Conservation (phyloP, 2,329 filamentous ascomycete species). For the Erysiphe pulchra region DNA sequence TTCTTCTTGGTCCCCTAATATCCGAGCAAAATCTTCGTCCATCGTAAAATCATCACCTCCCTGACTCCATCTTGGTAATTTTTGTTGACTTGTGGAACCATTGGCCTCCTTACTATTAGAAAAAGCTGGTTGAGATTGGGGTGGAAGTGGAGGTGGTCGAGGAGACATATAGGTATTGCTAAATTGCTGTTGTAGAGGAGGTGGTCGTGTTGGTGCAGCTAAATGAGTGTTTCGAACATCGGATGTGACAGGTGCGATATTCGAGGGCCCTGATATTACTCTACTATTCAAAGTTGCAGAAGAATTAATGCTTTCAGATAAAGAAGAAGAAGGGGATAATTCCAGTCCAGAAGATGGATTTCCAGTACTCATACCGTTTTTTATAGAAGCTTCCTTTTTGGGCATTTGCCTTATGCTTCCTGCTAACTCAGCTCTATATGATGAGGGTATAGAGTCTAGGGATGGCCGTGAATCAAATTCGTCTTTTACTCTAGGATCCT, state of each 20-base stretch:
- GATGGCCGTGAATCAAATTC: constrained; percentile 22
- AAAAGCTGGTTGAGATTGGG: constrained; percentile 6
- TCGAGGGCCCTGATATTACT: constrained; percentile 10
- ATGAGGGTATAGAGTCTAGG: constrained; percentile 9
- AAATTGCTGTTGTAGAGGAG: constrained; percentile 17
- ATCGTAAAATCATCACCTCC: constrained; percentile 69
- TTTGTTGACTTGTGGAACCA: constrained; percentile 25
- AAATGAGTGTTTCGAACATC: constrained; percentile 9
- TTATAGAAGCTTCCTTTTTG: constrained; percentile 29
- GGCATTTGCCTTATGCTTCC: constrained; percentile 19
- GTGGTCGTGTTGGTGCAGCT: constrained; percentile 13
- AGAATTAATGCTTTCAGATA: constrained; percentile 10
- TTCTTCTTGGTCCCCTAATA: constrained; percentile 49
- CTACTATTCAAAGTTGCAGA: constrained; percentile 13
- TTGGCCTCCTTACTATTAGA: constrained; percentile 21
- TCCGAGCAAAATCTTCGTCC: constrained; percentile 87
- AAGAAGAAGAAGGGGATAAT: constrained; percentile 12
- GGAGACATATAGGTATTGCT: constrained; percentile 14
- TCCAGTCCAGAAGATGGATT: constrained; percentile 11
- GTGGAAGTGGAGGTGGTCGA: constrained; percentile 12
- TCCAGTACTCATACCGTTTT: constrained; percentile 7
- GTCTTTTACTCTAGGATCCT: constrained; percentile 31
- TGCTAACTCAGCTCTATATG: constrained; percentile 32
- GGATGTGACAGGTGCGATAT: constrained; percentile 7
- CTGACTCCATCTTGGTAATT: constrained; percentile 42